Conservation (phyloP, 2,329 filamentous ascomycete species). For the Xenosphaeropsis pyriputrescens region DNA sequence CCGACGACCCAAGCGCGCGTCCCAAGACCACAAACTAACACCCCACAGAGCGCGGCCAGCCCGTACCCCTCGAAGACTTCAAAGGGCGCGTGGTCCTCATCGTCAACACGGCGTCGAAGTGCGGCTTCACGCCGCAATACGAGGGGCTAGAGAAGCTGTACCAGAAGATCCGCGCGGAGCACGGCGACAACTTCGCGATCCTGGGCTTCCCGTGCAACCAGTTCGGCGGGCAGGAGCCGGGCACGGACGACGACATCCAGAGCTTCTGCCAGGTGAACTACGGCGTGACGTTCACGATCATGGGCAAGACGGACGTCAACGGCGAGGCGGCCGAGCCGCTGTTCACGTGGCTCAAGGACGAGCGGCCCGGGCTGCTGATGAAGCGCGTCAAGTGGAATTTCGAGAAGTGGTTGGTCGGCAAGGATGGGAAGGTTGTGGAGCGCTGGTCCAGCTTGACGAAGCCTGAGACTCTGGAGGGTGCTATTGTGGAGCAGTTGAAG, state of each 20-base stretch:
- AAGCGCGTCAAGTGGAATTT: constrained; percentile 99
- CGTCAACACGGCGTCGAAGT: constrained; percentile 97
- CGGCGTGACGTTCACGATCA: constrained; percentile 79
- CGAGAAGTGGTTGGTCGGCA: constrained; percentile 88
- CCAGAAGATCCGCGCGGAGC: constrained; percentile 53
- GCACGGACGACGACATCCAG: constrained; percentile 67
- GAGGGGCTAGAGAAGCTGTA: constrained; percentile 82
- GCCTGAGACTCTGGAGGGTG: constrained; percentile 64
- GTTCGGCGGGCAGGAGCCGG: constrained; percentile 84
- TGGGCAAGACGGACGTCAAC: constrained; percentile 91
- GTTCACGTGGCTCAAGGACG: constrained; percentile 59
- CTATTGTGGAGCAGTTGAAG: constrained; percentile 52
- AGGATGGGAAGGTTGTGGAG: constrained; percentile 71
- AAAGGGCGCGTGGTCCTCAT: constrained; percentile 88
- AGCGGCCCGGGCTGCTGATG: constrained; percentile 70
- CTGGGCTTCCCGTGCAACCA: constrained; percentile 98
- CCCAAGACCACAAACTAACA: neutral
- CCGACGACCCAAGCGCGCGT: no score
- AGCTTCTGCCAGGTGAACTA: constrained; percentile 87
- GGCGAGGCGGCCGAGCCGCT: constrained; percentile 67
- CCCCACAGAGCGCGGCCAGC: constrained; percentile 51
- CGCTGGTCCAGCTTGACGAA: constrained; percentile 83
- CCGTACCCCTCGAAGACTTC: constrained; percentile 55
- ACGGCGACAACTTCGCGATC: constrained; percentile 69
- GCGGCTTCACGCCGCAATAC: constrained; percentile 96